Base-by-base conservation (phyloP, 768 basidiomycete genomes). In the Phanerodontia chrysosporium region DNA sequence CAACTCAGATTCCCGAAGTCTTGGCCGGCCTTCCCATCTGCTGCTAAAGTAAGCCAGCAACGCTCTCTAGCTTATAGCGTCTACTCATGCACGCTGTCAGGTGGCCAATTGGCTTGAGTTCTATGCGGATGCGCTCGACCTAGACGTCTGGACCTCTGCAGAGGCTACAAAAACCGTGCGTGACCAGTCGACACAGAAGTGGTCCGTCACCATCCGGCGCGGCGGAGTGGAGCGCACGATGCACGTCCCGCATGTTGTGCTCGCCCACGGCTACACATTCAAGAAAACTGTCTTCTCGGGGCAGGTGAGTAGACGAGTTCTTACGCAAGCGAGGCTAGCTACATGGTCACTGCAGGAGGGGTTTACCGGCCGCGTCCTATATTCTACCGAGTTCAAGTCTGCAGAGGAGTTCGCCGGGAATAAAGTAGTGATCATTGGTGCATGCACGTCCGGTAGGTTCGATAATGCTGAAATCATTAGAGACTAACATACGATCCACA, bases 361-460 rank as follows among this genome's bases (percentile, higher is more conserved):
- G 4, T 90, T 87, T 76, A 80, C 83, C 62, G 89, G 89, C 4
- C 72, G 80, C 51, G 69, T 84, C 5, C 61, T 84, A 14, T 89
- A 91, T 67, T 87, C 87, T 0, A 75, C 69, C 8, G 67, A 78
- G 28, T 83, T 88, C 68, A 76, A 78, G 39, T 73, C 70, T 14
- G 84, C 85, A 0, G 70, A 74, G 12, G 83, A 83, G 36, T 83
- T 84, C 62, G 49, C 67, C 1, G 89, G 86, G 14, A 90, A 89
- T 73, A 90, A 84, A 65, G 86, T 89, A 0, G 76, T 85, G 3
- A 83, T 91, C 2, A 72, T 90, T 5, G 88, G 89, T 1, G 78
- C 87, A 14, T 83, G 83, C 53, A 86, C 85, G 9, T 86, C 83
- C 3, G 52, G 52, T 53, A 5, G 16, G 22, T 53, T 13, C 35